Percentiles rank a stretch among this genome's conserved stretches.
Evolutionary conservation across 23 red algal species (phyloP).

Genomic region (Gracilaria domingensis): DNA sequence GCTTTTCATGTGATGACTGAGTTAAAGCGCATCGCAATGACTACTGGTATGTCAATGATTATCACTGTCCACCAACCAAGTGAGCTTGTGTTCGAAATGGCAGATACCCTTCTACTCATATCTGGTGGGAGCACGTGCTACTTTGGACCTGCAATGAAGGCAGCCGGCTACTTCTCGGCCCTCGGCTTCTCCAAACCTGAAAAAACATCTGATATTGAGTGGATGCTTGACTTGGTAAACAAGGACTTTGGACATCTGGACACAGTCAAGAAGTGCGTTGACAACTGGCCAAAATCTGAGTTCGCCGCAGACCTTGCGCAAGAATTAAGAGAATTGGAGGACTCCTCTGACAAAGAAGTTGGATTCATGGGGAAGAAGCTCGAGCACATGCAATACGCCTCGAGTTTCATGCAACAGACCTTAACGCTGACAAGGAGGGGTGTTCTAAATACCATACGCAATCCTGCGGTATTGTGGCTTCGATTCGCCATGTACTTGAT

Average conservation of each 20-base stretch:
- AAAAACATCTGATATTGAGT: constrained; percentile 72
- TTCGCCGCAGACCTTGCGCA: constrained; percentile 11
- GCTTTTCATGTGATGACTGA: constrained; percentile 75
- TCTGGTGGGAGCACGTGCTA: constrained; percentile 77
- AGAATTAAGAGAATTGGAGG: constrained; percentile 47
- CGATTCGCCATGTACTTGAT: constrained; percentile 89
- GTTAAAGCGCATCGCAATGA: constrained; percentile 73
- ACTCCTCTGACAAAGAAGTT: background rate
- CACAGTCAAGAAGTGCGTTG: constrained; percentile 33
- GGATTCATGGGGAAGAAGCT: constrained; percentile 3
- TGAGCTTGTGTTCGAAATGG: constrained; percentile 86
- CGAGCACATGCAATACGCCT: constrained; percentile 29
- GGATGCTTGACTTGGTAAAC: constrained; percentile 77
- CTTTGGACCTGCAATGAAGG: constrained; percentile 74
- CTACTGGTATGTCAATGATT: constrained; percentile 76
- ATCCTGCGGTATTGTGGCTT: constrained; percentile 86
- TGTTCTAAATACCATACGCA: constrained; percentile 78
- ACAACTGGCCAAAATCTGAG: constrained; percentile 56
- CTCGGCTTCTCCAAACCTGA: constrained; percentile 68
- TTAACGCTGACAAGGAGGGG: constrained; percentile 64
- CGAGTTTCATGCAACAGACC: constrained; percentile 56
- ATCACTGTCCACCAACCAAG: constrained; percentile 86
- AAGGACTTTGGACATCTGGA: constrained; percentile 83
- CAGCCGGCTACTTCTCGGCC: constrained; percentile 61
- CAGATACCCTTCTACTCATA: constrained; percentile 84